phyloP scores from a whole-genome alignment of 1,139 yeast species.

The Yamadazyma triangularis region DNA sequence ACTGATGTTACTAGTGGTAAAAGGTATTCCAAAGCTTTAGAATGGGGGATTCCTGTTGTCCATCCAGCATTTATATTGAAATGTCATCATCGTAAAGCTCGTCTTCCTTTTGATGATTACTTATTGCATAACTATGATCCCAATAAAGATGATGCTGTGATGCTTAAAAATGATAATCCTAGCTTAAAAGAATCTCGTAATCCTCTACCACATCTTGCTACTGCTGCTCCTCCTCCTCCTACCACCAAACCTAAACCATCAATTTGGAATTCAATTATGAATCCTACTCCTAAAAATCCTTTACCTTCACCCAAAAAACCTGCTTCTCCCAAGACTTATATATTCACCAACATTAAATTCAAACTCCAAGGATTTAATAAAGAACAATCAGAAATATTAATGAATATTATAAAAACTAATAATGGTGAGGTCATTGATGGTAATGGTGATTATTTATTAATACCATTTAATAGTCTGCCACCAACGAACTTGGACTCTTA shows the following conservation, averaged over 20 bases:
- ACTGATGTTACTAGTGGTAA: slow-evolving; percentile 54
- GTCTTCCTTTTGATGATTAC: slow-evolving; percentile 47
- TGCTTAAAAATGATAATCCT: no score
- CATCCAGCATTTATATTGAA: slow-evolving; percentile 76
- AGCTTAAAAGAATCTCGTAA: neutral
- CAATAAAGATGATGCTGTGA: neutral
- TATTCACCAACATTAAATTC: slow-evolving; percentile 9
- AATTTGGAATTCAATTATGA: slow-evolving; percentile 52
- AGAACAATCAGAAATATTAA: slow-evolving; percentile 6
- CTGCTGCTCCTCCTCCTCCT: no score
- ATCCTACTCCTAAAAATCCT: slow-evolving; percentile 1
- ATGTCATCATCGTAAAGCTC: slow-evolving; percentile 56
- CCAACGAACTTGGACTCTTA: neutral
- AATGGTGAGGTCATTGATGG: slow-evolving; percentile 31
- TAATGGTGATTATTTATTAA: slow-evolving; percentile 4
- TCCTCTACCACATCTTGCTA: no score
- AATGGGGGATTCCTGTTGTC: slow-evolving; percentile 66
- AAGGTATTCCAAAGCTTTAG: slow-evolving; percentile 57
- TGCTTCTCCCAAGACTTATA: slow-evolving; percentile 1
- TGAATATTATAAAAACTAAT: slow-evolving; percentile 34
- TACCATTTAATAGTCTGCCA: slow-evolving; percentile 9
- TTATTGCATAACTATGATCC: slow-evolving; percentile 17
- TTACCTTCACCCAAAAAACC: neutral
- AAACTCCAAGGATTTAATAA: slow-evolving; percentile 6
- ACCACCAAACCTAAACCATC: neutral